Evolutionary conservation across 2,329 filamentous ascomycete species (phyloP).

Genomic region (Lithohypha guttulata): DNA sequence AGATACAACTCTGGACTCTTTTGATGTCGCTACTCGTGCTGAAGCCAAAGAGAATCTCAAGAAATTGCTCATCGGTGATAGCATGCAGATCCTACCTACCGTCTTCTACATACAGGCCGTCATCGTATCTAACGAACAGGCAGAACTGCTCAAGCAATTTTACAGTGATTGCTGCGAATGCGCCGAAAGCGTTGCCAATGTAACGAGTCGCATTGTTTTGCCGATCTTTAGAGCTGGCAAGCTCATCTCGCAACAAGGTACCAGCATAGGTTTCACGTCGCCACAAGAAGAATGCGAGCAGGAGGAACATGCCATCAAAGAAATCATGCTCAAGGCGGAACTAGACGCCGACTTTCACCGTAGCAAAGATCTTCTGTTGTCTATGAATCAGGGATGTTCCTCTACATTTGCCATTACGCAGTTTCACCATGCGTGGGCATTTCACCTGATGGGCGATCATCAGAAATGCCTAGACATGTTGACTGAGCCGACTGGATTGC

Average conservation of each 20-base stretch:
- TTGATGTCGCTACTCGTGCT: neutral
- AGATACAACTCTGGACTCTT: neutral
- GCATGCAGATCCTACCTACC: neutral
- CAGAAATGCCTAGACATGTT: no score
- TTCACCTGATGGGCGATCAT: conserved; percentile 1
- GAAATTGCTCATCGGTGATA: neutral
- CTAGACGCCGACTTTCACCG: neutral
- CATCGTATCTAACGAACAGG: conserved; percentile 1
- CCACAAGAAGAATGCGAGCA: no score
- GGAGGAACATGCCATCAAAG: no score
- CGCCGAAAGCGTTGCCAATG: neutral
- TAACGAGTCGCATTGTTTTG: neutral
- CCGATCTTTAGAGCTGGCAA: no score
- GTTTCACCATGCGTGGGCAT: conserved; percentile 15
- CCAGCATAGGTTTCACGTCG: no score
- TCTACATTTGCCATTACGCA: conserved; percentile 15
- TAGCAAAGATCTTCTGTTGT: neutral
- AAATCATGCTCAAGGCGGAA: neutral
- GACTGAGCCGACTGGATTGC: conserved; percentile 9
- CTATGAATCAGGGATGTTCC: neutral
- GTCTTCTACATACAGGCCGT: conserved; percentile 3
- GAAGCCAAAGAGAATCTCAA: neutral
- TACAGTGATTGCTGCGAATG: conserved; percentile 8
- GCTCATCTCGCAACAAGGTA: no score
- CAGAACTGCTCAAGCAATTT: neutral